Percentiles rank a stretch among this genome's conserved stretches.
Conservation (phyloP, 1,284 basidiomycete species). For the Irpex lacteus region DNA sequence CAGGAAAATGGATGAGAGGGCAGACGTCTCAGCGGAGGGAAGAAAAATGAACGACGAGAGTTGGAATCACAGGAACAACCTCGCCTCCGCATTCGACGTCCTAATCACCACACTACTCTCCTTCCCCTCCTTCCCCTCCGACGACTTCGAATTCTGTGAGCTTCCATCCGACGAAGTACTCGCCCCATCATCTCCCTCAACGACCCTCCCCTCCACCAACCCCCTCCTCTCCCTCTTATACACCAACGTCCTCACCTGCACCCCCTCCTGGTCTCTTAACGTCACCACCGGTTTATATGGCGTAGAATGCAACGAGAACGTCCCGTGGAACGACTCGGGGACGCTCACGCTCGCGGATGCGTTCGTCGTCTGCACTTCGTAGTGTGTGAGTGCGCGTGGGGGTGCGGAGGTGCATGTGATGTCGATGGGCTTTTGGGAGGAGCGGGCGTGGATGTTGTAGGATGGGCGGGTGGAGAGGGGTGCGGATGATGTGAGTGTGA, state of each 20-base stretch:
- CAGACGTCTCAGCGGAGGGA: not conserved
- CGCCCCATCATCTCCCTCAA: not conserved
- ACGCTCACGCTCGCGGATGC: not conserved
- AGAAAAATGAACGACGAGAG: not conserved
- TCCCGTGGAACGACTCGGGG: not conserved
- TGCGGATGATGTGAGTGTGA: not conserved
- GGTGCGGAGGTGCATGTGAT: not conserved
- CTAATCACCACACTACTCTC: not conserved
- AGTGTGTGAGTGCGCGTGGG: not conserved
- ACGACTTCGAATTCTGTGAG: not conserved
- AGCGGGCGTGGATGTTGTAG: not conserved
- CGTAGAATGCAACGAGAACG: not conserved
- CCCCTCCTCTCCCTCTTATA: not conserved
- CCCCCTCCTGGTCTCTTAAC: not conserved
- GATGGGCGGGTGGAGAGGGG: not conserved
- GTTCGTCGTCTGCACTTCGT: not conserved
- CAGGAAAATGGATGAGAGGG: too few relatives aligned
- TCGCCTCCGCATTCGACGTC: not conserved
- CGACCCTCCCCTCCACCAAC: not conserved
- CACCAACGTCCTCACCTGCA: not conserved
- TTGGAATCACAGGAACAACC: not conserved
- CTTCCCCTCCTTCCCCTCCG: not conserved
- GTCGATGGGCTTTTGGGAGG: not conserved
- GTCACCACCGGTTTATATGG: not conserved
- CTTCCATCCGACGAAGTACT: too few relatives aligned